These are phyloP conservation scores for Paradendryphiella salina DNA, from an alignment of 2,329 filamentous ascomycete species.

Conservation along the genomic window DNA sequence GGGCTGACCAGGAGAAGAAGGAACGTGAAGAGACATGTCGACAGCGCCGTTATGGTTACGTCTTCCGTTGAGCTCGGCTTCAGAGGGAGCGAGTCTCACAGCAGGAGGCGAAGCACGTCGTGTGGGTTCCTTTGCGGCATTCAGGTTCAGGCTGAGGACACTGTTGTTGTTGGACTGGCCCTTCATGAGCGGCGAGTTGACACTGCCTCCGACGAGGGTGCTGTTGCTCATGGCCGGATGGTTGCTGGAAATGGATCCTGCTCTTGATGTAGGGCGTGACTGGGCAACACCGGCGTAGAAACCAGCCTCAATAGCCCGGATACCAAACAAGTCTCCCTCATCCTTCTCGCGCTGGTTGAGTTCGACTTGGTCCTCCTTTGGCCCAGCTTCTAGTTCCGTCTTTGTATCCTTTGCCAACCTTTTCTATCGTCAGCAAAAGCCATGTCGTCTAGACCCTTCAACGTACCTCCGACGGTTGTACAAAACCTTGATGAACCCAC, in stretches of 20 bases:
- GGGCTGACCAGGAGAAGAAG: slow-evolving; percentile 36
- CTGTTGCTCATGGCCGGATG: slow-evolving; percentile 40
- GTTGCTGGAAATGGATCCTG: slow-evolving; percentile 34
- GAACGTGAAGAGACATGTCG: slow-evolving; percentile 43
- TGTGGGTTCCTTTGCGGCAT: slow-evolving; percentile 27
- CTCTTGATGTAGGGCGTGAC: slow-evolving; percentile 45
- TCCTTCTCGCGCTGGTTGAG: slow-evolving; percentile 45
- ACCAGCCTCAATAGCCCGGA: slow-evolving; percentile 49
- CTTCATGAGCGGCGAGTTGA: slow-evolving; percentile 39
- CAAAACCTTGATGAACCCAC: slow-evolving; percentile 42
- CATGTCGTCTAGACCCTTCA: neutral
- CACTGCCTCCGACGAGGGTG: slow-evolving; percentile 41
- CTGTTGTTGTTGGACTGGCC: slow-evolving; percentile 39
- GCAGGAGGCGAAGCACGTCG: slow-evolving; percentile 28
- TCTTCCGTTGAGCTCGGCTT: slow-evolving; percentile 44
- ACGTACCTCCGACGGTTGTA: slow-evolving; percentile 44
- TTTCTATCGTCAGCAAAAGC: slow-evolving; percentile 13
- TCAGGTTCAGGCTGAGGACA: slow-evolving; percentile 39
- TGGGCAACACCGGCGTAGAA: slow-evolving; percentile 48
- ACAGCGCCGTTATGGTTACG: slow-evolving; percentile 37
- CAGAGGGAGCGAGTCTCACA: slow-evolving; percentile 41
- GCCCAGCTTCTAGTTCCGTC: slow-evolving; percentile 30
- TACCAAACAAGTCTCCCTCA: slow-evolving; percentile 47
- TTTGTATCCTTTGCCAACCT: slow-evolving; percentile 41
- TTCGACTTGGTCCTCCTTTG: slow-evolving; percentile 42